Conservation (phyloP, 2,329 filamentous ascomycete species). For the Conoideocrella luteorostrata region DNA sequence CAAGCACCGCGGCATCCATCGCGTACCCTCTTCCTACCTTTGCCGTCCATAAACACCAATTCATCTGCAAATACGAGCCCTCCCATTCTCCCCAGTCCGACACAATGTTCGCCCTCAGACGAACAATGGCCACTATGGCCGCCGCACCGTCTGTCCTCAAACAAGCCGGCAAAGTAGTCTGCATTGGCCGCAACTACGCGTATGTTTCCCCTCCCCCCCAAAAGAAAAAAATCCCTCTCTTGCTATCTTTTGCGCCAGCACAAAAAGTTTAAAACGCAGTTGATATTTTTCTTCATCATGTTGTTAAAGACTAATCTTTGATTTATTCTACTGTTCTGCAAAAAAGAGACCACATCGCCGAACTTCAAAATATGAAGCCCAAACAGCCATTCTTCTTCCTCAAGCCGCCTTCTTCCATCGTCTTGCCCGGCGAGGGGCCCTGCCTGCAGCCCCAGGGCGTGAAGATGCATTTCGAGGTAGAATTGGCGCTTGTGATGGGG, state of each 20-base stretch:
- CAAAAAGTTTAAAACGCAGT: too few species aligned
- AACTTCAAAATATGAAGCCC: conserved; percentile 79
- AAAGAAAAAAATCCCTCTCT: too few species aligned
- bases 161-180: conserved; percentile 70
- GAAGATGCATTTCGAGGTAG: conserved; percentile 88
- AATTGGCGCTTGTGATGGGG: conserved; percentile 88
- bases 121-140: conserved; percentile 32
- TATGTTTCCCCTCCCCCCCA: conserved; percentile 36
- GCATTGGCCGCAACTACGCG: conserved; percentile 96
- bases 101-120: conserved; percentile 30
- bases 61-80: too few species aligned
- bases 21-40: too few species aligned
- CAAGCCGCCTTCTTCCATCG: conserved; percentile 83
- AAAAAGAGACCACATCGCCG: conserved; percentile 84
- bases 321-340: too few species aligned
- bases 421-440: conserved; percentile 70
- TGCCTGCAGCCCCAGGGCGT: conserved; percentile 78
- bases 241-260: too few species aligned
- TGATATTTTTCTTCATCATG: too few species aligned
- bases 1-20: too few species aligned
- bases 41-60: too few species aligned
- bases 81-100: background rate
- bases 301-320: too few species aligned
- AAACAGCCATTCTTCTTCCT: conserved; percentile 99
- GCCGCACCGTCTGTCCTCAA: conserved; percentile 37